phyloP scores from a whole-genome alignment of 176 grass and related monocot genomes.

The Carex cristatella region DNA sequence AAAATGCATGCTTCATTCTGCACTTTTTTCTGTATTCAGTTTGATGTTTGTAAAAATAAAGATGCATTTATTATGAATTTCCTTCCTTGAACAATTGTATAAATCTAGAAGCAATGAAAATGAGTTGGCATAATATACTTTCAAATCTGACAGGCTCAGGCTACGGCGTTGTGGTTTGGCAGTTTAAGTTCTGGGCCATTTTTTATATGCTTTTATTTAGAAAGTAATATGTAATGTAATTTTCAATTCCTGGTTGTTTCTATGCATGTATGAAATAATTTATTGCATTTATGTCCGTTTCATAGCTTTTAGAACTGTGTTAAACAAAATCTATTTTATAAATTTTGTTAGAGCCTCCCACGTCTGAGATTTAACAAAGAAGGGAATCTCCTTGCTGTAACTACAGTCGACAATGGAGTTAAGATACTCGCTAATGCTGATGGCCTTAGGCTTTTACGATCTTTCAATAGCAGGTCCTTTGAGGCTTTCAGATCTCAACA shows the following conservation, averaged over 20 bases:
- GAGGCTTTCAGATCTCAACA: constrained; percentile 62
- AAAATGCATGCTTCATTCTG: neutral
- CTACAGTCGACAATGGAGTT: constrained; percentile 76
- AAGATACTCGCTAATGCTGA: constrained; percentile 93
- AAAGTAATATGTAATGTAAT: constrained; percentile 6
- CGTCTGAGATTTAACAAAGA: constrained; percentile 95
- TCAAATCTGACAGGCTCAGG: neutral
- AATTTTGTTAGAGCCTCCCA: constrained; percentile 52
- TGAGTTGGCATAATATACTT: neutral
- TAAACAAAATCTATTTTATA: constrained; percentile 28
- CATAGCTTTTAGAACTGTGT: neutral
- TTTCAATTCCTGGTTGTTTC: neutral
- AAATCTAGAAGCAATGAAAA: neutral
- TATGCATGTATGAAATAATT: neutral
- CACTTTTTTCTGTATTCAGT: neutral
- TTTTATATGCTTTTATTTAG: neutral
- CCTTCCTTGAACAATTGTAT: neutral
- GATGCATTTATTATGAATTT: neutral
- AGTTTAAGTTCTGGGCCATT: neutral
- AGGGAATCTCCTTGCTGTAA: constrained; percentile 95
- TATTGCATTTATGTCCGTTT: neutral
- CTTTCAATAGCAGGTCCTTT: constrained; percentile 43
- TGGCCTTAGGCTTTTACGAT: constrained; percentile 57
- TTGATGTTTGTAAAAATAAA: neutral
- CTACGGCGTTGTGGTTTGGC: neutral